Conservation (phyloP, 2,329 filamentous ascomycete species). For the Tolypocladium sp. region DNA sequence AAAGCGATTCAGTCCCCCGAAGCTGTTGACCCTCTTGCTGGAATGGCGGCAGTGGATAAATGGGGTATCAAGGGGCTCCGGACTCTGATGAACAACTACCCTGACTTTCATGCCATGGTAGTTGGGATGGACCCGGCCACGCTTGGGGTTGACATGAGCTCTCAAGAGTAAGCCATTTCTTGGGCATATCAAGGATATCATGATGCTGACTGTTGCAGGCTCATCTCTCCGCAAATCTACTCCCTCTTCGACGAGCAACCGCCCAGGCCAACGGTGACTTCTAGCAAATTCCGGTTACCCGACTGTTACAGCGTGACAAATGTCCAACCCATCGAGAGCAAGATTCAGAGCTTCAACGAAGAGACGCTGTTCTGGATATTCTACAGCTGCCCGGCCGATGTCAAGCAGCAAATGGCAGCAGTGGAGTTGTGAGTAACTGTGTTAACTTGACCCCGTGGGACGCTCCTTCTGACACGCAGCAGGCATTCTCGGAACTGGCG, state of each 20-base stretch:
- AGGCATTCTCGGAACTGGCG: slow-evolving; percentile 58
- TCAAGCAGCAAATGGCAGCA: slow-evolving; percentile 55
- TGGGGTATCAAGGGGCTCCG: slow-evolving; percentile 57
- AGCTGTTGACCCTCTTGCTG: slow-evolving; percentile 47
- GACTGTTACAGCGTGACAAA: slow-evolving; percentile 62
- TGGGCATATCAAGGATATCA: neutral
- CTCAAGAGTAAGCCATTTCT: slow-evolving; percentile 41
- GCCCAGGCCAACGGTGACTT: slow-evolving; percentile 42
- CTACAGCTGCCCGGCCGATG: slow-evolving; percentile 54
- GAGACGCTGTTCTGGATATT: slow-evolving; percentile 64
- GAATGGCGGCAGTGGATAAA: slow-evolving; percentile 54
- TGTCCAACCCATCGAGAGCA: slow-evolving; percentile 54
- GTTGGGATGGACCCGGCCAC: slow-evolving; percentile 48
- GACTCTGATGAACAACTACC: slow-evolving; percentile 54
- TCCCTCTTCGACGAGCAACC: slow-evolving; percentile 53
- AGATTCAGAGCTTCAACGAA: slow-evolving; percentile 58
- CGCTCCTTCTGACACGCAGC: neutral
- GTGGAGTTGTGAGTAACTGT: slow-evolving; percentile 45
- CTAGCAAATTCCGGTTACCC: slow-evolving; percentile 46
- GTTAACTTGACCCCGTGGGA: neutral
- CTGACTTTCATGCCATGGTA: slow-evolving; percentile 52
- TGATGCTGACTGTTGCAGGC: slow-evolving; percentile 24
- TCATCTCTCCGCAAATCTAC: slow-evolving; percentile 50
- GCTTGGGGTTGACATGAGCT: slow-evolving; percentile 48
- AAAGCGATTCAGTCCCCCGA: slow-evolving; percentile 29